Conservation (phyloP, 441 rosid genomes). For the Biscutella laevigata region DNA sequence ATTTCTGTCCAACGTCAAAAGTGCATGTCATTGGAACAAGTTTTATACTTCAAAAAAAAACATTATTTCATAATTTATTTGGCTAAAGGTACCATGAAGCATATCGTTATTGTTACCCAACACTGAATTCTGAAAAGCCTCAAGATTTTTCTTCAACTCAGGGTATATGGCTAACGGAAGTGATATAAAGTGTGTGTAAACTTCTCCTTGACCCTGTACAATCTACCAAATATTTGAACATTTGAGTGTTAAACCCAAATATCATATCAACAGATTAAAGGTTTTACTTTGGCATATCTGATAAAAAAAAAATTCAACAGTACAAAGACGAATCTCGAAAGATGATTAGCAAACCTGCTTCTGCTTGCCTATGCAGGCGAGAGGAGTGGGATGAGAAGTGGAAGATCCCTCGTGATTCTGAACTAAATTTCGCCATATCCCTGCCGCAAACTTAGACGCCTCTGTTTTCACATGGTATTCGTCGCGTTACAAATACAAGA, state of each 20-base stretch:
- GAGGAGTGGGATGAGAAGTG: slow-evolving; percentile 2
- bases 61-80: neutral
- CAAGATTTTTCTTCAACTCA: slow-evolving; percentile 51
- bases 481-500: neutral
- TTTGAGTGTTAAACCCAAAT: neutral
- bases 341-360: slow-evolving; percentile 17
- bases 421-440: neutral
- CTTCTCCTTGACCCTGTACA: slow-evolving; percentile 40
- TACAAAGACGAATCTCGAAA: neutral
- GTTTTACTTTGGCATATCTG: no score
- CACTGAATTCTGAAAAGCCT: slow-evolving; percentile 50
- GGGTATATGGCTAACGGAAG: slow-evolving; percentile 80
- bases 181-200: slow-evolving; percentile 75
- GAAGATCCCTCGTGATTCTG: slow-evolving; percentile 2
- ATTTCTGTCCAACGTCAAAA: slow-evolving; percentile 36
- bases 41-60: neutral
- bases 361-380: slow-evolving; percentile 9
- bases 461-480: neutral
- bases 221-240: slow-evolving; percentile 28
- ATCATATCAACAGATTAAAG: neutral
- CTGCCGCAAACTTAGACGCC: neutral
- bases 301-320: no score
- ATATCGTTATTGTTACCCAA: slow-evolving; percentile 39
- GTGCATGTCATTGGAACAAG: slow-evolving; percentile 4
- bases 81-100: no score